Percentiles rank a stretch among this genome's conserved stretches.
These are phyloP conservation scores for Aegle marmelos DNA, from an alignment of 345 rosid species.

Conservation along the genomic window DNA sequence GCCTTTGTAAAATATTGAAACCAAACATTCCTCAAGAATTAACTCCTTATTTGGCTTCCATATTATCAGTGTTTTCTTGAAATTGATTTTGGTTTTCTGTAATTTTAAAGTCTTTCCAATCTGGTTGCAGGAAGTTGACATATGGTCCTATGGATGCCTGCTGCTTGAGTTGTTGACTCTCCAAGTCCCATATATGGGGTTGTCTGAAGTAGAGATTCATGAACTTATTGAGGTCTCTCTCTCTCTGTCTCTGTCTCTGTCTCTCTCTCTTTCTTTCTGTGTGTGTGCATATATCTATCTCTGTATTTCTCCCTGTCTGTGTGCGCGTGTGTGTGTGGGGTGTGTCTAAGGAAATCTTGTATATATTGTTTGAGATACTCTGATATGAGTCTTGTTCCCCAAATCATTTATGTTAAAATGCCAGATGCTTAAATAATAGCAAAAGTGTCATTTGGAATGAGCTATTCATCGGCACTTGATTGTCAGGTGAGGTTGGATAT, in stretches of 20 bases:
- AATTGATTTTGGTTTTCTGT: background rate
- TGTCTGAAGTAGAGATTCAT: conserved; percentile 58
- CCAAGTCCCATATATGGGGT: conserved; percentile 62
- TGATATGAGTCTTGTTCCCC: background rate
- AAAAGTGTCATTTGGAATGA: background rate
- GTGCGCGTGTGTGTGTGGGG: background rate
- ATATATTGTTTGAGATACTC: background rate
- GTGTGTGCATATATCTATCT: background rate
- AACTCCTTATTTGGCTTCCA: background rate
- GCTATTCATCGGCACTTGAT: background rate
- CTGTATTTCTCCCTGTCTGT: background rate
- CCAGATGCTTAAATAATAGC: background rate
- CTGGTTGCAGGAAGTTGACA: conserved; percentile 82
- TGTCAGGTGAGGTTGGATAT: background rate
- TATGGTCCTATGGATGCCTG: conserved; percentile 96
- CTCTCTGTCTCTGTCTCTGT: too few species aligned
- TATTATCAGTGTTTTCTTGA: background rate
- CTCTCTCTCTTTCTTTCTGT: too few species aligned
- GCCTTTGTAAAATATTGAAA: background rate
- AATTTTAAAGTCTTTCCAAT: conserved; percentile 14
- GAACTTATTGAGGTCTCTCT: conserved; percentile 66
- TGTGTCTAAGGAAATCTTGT: background rate
- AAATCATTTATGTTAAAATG: background rate
- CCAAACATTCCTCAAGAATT: background rate
- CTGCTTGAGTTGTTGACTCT: conserved; percentile 84